Percentiles rank a stretch among this genome's conserved stretches.
Evolutionary conservation across 176 grass and related monocot species (phyloP).

Genomic region (Zea mays): DNA sequence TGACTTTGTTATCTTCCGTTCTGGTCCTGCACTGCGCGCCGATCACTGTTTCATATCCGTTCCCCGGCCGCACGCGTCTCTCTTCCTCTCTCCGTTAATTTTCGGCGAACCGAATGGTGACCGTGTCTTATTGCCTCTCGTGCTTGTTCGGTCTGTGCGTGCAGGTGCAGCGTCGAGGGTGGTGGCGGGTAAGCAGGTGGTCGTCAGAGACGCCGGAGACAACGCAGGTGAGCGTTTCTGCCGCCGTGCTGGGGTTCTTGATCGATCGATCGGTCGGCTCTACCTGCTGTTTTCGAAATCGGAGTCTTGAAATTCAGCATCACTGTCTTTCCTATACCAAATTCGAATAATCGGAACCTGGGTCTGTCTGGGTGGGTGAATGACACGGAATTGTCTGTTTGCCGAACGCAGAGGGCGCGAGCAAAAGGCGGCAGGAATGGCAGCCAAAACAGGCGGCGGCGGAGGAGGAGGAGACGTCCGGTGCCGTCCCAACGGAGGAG

Average conservation of each 20-base stretch:
- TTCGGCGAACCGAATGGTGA: neutral
- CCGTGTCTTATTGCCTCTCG: neutral
- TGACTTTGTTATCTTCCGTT: neutral
- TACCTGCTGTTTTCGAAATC: neutral
- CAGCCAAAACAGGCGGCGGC: constrained; percentile 7
- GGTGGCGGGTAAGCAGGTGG: constrained; percentile 16
- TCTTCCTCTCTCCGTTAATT: no score
- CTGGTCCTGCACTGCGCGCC: neutral
- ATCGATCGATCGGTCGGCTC: neutral
- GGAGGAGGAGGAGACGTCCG: neutral
- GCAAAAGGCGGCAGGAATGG: constrained; percentile 17
- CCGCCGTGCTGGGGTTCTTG: neutral
- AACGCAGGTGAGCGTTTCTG: constrained; percentile 33
- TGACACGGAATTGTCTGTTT: constrained; percentile 20
- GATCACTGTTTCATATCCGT: no score
- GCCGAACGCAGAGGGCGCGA: constrained; percentile 31
- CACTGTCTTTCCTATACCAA: neutral
- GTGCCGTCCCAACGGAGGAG: constrained; percentile 8
- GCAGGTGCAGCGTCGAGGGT: neutral
- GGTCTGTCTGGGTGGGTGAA: no score
- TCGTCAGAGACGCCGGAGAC: neutral
- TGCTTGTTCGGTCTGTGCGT: neutral
- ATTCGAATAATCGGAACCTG: neutral
- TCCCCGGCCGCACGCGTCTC: no score
- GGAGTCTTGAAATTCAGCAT: neutral